Percentiles rank a stretch among this genome's conserved stretches.
These are phyloP conservation scores for Xylaria venustula DNA, from an alignment of 495 filamentous ascomycete species.

Conservation along the genomic window DNA sequence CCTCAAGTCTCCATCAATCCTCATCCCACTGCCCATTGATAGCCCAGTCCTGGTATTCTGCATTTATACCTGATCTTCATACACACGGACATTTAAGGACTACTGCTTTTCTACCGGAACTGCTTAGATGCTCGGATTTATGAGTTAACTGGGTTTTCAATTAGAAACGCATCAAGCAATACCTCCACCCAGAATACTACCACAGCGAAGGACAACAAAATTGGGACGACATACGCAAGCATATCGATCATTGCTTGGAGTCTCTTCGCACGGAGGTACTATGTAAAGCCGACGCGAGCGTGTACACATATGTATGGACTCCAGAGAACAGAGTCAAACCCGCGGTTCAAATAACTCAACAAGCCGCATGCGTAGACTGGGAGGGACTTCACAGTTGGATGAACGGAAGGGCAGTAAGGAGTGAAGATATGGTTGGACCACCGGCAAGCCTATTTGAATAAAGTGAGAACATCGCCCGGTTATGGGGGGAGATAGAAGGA, in stretches of 20 bases:
- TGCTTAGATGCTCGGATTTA: no score
- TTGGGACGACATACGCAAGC: conserved; percentile 9
- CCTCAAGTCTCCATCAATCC: no score
- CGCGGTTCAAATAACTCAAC: conserved; percentile 12
- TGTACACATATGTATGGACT: conserved; percentile 22
- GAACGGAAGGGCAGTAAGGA: conserved; percentile 16
- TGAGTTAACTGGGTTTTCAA: not conserved
- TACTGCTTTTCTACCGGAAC: no score
- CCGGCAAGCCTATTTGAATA: no score
- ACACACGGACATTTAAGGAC: no score
- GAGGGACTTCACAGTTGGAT: conserved; percentile 26
- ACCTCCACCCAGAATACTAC: conserved; percentile 20
- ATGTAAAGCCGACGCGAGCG: conserved; percentile 14
- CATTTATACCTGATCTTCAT: no score
- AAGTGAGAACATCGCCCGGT: no score
- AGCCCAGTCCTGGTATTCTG: no score
- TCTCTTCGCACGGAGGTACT: conserved; percentile 16
- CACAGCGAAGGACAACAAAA: conserved; percentile 15
- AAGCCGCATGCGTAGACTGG: conserved; percentile 31
- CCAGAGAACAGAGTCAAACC: conserved; percentile 15
- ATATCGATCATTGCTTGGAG: conserved; percentile 26
- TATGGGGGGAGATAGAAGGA: no score
- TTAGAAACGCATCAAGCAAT: conserved; percentile 26
- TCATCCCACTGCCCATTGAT: no score
- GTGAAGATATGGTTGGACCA: conserved; percentile 16